These are phyloP conservation scores for Stenocarpella maydis DNA, from an alignment of 2,329 filamentous ascomycete species.

Conservation along the genomic window DNA sequence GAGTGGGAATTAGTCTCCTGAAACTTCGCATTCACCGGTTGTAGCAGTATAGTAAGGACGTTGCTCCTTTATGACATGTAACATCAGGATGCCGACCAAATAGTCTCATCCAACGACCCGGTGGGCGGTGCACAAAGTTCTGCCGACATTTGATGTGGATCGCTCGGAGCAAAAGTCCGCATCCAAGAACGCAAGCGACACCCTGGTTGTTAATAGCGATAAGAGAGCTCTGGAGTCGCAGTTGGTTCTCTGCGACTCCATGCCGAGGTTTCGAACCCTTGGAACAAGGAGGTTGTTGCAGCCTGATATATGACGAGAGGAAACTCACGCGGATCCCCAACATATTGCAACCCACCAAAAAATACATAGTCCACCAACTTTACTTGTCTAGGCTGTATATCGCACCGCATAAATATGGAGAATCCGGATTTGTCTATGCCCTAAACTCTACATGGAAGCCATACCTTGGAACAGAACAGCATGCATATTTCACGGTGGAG, in stretches of 20 bases:
- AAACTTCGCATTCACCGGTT: not conserved
- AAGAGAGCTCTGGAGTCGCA: not conserved
- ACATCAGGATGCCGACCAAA: not conserved
- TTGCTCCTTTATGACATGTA: not conserved
- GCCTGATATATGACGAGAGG: slow-evolving; percentile 5
- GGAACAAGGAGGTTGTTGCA: not conserved
- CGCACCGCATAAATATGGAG: not conserved
- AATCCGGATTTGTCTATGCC: not conserved
- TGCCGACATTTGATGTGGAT: not conserved
- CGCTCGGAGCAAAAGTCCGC: not conserved
- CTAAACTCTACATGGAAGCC: not conserved
- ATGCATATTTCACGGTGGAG: not conserved
- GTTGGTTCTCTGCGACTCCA: not conserved
- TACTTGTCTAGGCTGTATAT: not conserved
- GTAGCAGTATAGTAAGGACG: not conserved
- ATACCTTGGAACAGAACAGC: not conserved
- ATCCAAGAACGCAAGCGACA: not conserved
- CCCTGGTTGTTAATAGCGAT: not conserved
- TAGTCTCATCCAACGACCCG: not conserved
- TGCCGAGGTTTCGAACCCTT: not conserved
- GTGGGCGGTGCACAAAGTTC: not conserved
- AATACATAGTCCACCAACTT: not conserved
- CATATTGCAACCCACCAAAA: not conserved
- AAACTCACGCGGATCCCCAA: not conserved
- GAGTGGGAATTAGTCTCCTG: not conserved